A percentile compares a stretch with the other conserved stretches of the same genome.
Evolutionary conservation across 2,329 filamentous ascomycete species (phyloP).

Genomic region (Verticillium klebahnii): DNA sequence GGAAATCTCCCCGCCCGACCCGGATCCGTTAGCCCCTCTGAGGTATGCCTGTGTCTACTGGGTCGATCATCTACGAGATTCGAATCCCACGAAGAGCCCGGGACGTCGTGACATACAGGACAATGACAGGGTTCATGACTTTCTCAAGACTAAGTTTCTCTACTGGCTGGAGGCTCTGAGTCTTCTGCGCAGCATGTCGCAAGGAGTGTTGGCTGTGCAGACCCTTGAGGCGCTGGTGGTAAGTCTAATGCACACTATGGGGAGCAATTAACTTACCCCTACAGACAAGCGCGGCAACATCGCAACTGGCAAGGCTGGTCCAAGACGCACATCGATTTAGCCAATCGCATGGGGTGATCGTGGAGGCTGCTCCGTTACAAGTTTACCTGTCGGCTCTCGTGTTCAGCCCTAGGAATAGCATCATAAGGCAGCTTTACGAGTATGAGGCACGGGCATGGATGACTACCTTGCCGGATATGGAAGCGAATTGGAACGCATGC

Average conservation of each 20-base stretch:
- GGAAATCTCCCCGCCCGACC: no score
- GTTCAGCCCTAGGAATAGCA: constrained; percentile 19
- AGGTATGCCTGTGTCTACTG: no score
- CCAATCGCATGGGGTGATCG: constrained; percentile 13
- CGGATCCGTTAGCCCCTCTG: no score
- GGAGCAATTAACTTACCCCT: constrained; percentile 2
- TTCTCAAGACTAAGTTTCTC: constrained; percentile 25
- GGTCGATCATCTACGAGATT: no score
- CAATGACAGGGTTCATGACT: constrained; percentile 17
- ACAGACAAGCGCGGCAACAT: constrained; percentile 1
- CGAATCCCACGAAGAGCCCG: no score
- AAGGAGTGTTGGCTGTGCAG: constrained; percentile 13
- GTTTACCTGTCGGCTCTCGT: constrained; percentile 20
- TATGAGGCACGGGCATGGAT: constrained; percentile 5
- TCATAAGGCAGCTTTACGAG: constrained; percentile 9
- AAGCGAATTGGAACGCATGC: not conserved
- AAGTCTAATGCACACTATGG: constrained; percentile 3
- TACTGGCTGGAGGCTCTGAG: constrained; percentile 35
- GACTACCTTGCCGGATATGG: not conserved
- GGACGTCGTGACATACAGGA: constrained; percentile 6
- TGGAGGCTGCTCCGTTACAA: constrained; percentile 19
- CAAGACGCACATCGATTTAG: constrained; percentile 21
- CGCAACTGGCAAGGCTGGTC: constrained; percentile 12
- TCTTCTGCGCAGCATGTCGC: constrained; percentile 17
- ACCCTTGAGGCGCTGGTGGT: constrained; percentile 11